Conservation (phyloP, 2,329 filamentous ascomycete genomes). For the Cercospora nicotianae region DNA sequence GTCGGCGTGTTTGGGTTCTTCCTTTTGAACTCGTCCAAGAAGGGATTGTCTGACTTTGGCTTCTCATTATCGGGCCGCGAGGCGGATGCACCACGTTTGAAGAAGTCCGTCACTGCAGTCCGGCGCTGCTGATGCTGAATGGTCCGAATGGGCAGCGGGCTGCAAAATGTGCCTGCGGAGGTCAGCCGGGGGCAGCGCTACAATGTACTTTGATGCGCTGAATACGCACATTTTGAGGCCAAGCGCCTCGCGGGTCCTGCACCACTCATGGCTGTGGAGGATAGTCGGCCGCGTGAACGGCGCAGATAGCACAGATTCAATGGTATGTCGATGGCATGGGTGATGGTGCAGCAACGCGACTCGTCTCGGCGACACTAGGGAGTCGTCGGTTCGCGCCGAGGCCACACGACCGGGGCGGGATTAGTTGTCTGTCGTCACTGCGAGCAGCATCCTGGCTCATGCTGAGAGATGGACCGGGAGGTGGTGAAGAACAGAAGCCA, state of each 20-base stretch:
- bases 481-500: conserved; percentile 1
- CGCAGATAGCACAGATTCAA: neutral
- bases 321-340: neutral
- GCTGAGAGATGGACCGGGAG: neutral
- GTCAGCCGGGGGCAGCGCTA: conserved; percentile 2
- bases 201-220: conserved; percentile 15
- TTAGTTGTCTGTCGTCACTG: neutral
- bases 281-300: neutral
- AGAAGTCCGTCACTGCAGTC: conserved; percentile 10
- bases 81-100: conserved; percentile 3
- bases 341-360: neutral
- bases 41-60: conserved; percentile 48
- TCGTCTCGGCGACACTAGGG: conserved; percentile 3
- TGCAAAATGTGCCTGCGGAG: conserved; percentile 10
- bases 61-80: neutral
- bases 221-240: conserved; percentile 57
- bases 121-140: conserved; percentile 13
- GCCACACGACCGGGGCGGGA: neutral
- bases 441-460: neutral
- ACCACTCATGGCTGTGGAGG: conserved; percentile 58
- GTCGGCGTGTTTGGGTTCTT: conserved; percentile 31
- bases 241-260: conserved; percentile 64
- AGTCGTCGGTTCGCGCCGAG: conserved; percentile 1
- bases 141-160: conserved; percentile 16
- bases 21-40: conserved; percentile 60